Evolutionary conservation across 192 early-diverging fungal genomes (phyloP).

Genomic region (Pilaira anomala): DNA sequence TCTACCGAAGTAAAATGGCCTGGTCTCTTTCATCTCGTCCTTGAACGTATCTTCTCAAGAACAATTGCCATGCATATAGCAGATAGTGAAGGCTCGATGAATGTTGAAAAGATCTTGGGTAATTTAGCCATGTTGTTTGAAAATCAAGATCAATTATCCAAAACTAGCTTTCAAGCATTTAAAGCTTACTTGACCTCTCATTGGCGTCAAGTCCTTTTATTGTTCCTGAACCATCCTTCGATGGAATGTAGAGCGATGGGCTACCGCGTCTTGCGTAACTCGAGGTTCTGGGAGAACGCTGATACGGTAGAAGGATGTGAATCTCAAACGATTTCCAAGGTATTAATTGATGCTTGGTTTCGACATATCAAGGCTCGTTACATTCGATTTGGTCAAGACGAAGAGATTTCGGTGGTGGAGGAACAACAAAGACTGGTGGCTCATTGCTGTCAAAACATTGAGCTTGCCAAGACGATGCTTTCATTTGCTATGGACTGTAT

Average conservation of each 20-base stretch:
- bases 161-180: constrained; percentile 14
- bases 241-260: constrained; percentile 29
- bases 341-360: constrained; percentile 30
- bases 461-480: constrained; percentile 17
- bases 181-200: constrained; percentile 19
- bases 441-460: constrained; percentile 15
- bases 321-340: constrained; percentile 5
- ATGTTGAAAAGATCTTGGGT: constrained; percentile 24
- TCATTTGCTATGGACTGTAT: constrained; percentile 14
- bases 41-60: constrained; percentile 29
- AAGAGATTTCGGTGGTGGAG: constrained; percentile 1
- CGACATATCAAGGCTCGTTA: constrained; percentile 26
- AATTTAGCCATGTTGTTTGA: constrained; percentile 31
- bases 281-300: constrained; percentile 20
- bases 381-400: constrained; percentile 15
- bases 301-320: not conserved
- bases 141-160: constrained; percentile 2
- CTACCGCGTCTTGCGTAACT: constrained; percentile 21
- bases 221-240: constrained; percentile 34
- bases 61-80: constrained; percentile 22
- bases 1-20: constrained; percentile 26
- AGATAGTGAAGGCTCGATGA: constrained; percentile 21
- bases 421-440: constrained; percentile 13
- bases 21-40: constrained; percentile 20
- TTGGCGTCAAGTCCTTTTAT: constrained; percentile 29